Conservation (phyloP, 2,329 filamentous ascomycete genomes). For the Sporothrix schenckii region DNA sequence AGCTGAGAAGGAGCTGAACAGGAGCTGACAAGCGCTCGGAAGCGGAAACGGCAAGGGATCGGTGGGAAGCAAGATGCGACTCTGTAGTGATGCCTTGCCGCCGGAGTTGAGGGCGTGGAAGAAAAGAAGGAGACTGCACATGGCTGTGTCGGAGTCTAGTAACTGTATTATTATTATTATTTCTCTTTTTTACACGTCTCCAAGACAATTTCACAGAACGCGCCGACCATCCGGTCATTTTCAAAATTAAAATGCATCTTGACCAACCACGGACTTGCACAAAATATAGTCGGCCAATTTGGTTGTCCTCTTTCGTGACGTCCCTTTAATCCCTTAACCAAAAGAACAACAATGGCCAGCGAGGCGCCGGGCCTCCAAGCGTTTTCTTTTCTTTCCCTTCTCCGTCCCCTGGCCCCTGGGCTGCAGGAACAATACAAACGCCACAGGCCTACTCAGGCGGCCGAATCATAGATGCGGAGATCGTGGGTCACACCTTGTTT, state of each 20-base stretch:
- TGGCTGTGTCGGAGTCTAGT: no score
- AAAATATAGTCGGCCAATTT: slow-evolving; percentile 1
- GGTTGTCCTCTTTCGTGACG: not conserved
- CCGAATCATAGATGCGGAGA: slow-evolving; percentile 19
- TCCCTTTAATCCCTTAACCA: no score
- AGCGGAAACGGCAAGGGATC: slow-evolving; percentile 7
- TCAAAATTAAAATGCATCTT: not conserved
- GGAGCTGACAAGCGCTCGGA: slow-evolving; percentile 13
- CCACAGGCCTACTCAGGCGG: not conserved
- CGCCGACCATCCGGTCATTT: not conserved
- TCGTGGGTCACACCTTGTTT: not conserved
- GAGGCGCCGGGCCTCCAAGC: not conserved
- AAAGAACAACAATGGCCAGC: slow-evolving; percentile 3
- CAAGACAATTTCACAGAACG: not conserved
- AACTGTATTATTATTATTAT: no score
- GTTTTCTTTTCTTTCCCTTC: not conserved
- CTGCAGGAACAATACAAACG: slow-evolving; percentile 12
- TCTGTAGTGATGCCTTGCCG: slow-evolving; percentile 7
- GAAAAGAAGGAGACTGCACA: not conserved
- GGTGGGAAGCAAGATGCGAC: not conserved
- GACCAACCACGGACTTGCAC: not conserved
- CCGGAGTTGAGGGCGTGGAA: not conserved
- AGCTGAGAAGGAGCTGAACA: slow-evolving; percentile 5
- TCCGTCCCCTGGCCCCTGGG: slow-evolving; percentile 8
- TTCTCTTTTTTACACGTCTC: not conserved